A percentile compares a stretch with the other conserved stretches of the same genome.
phyloP scores from a whole-genome alignment of 257 asterid genomes.

The Agastache rugosa region DNA sequence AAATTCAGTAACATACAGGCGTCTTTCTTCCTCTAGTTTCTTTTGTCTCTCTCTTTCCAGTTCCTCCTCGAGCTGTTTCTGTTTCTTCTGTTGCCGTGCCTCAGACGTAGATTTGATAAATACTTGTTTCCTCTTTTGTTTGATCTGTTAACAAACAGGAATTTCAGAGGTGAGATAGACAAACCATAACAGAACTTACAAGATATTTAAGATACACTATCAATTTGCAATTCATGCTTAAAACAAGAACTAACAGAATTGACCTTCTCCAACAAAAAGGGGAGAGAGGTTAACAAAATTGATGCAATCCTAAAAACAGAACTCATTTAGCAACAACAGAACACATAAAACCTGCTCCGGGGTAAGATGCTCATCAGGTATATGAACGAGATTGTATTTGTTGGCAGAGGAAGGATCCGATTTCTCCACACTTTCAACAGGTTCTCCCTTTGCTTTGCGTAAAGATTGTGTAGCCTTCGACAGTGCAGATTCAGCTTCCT shows the following conservation, averaged over 20 bases:
- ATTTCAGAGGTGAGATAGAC: conserved; percentile 24
- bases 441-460: conserved; percentile 95
- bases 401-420: conserved; percentile 65
- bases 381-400: conserved; percentile 71
- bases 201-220: conserved; percentile 15
- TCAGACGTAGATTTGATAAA: conserved; percentile 84
- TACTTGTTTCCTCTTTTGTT: conserved; percentile 81
- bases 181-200: conserved; percentile 22
- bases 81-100: conserved; percentile 88
- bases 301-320: conserved; percentile 17
- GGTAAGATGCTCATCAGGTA: conserved; percentile 81
- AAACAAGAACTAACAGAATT: neutral
- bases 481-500: conserved; percentile 78
- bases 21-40: conserved; percentile 93
- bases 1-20: conserved; percentile 62
- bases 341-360: conserved; percentile 76
- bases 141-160: conserved; percentile 59
- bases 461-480: conserved; percentile 76
- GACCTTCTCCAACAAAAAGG: neutral
- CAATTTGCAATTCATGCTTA: conserved; percentile 21
- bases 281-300: neutral
- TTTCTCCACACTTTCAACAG: conserved; percentile 74
- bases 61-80: conserved; percentile 86
- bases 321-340: conserved; percentile 25
- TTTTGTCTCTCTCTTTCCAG: conserved; percentile 81